Evolutionary conservation across 2,329 filamentous ascomycete genomes (phyloP).

Genomic region (Exophiala sp.): DNA sequence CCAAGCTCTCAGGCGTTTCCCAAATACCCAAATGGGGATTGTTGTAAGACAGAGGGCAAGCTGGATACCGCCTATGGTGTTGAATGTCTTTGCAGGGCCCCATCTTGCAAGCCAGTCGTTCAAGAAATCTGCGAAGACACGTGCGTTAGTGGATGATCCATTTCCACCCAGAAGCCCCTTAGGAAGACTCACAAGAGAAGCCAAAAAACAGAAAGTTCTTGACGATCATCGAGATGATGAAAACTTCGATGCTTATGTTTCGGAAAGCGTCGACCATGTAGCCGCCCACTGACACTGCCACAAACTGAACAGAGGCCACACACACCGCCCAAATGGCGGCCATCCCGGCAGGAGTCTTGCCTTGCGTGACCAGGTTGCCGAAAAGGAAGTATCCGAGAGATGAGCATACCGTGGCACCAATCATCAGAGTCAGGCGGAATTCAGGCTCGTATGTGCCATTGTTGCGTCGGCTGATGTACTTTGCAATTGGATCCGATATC

Average conservation of each 20-base stretch:
- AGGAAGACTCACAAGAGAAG: not conserved
- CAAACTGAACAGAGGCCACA: not conserved
- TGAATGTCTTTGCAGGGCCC: conserved; percentile 26
- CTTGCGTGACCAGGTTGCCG: conserved; percentile 10
- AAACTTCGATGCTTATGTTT: conserved; percentile 25
- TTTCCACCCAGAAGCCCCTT: too few species aligned
- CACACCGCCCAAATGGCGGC: conserved; percentile 4
- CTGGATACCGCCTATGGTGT: conserved; percentile 34
- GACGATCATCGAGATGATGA: conserved; percentile 29
- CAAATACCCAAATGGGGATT: not conserved
- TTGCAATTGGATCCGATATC: conserved; percentile 30
- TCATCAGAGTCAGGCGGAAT: conserved; percentile 21
- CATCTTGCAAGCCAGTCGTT: conserved; percentile 25
- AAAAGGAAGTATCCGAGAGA: conserved; percentile 28
- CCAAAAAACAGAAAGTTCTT: conserved; percentile 30
- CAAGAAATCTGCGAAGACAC: conserved; percentile 22
- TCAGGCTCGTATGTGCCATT: conserved; percentile 35
- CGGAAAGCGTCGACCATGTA: conserved; percentile 29
- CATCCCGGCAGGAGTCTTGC: conserved; percentile 5
- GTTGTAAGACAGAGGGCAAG: conserved; percentile 28
- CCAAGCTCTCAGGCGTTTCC: not conserved
- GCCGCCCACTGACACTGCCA: not conserved
- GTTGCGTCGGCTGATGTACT: conserved; percentile 38
- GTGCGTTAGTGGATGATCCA: too few species aligned
- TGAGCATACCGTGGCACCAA: conserved; percentile 20